Evolutionary conservation across 1,284 basidiomycete species (phyloP), one percentile per base, ranked within the genome.

Genomic region (Papiliotrema terrestris): DNA sequence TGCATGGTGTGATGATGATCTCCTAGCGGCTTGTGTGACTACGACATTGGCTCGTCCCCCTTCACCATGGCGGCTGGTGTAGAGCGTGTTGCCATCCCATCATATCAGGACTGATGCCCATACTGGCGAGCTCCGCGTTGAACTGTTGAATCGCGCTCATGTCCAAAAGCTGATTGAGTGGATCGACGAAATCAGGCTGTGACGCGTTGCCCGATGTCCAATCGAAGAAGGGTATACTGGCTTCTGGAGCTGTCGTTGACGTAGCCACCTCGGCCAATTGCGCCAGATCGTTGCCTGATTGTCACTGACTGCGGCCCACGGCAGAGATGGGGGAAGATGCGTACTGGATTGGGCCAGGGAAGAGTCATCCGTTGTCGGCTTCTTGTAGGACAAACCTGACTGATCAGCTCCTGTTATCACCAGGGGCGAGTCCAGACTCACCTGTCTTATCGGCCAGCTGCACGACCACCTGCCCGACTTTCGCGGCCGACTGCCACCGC

Each of bases 401-500:
- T 41, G 6, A 41, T 41, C n/a, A 41, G 15, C 39, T 17, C 17
- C 17, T n/a, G 39, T 15, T 5, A 41, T 4, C 5, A 6, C 17
- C 5, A 41, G 5, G 8, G 5, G n/a, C 8, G 15, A 2, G 15
- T 6, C 29, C 5, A 11, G 29, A 42, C 57, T 35, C 41, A 58
- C 57, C 53, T 8, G 53, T 45, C 25, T 48, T 47, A 5, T 49
- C 42, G 11, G 57, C 57, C 11, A 59, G 51, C 42, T 51, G 51
- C 11, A 44, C 35, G 4, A 55, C 47, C 8, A 51, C 41, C 17
- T 39, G 22, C 14, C 37, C 42, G 8, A 54, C 26, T 8, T 23
- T 23, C 2, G 46, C 46, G 9, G 60, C 57, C 39, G 58, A 51
- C 46, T 56, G 47, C 60, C 60, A 62, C 25, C 60, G 26, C 6